Conservation (phyloP, 176 grass and related monocot genomes). For the Musa acuminata region DNA sequence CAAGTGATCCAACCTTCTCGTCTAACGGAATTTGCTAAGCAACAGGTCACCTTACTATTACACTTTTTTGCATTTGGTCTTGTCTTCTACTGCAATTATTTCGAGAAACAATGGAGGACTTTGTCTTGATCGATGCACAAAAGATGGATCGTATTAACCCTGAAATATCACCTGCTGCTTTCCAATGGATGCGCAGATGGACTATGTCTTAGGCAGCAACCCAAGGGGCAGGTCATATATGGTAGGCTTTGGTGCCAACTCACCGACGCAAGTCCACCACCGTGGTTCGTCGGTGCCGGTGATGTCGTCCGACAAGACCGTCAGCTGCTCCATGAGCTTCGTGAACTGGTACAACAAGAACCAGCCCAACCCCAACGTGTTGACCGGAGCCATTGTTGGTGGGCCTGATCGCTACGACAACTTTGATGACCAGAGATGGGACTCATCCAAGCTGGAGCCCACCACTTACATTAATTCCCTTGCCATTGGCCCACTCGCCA, state of each 20-base stretch:
- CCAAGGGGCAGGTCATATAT: constrained; percentile 65
- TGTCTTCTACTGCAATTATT: background rate
- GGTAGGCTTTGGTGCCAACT: constrained; percentile 56
- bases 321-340: constrained; percentile 82
- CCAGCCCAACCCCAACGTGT: constrained; percentile 60
- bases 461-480: constrained; percentile 92
- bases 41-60: constrained; percentile 27
- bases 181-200: constrained; percentile 33
- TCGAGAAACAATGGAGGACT: background rate
- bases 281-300: constrained; percentile 62
- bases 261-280: constrained; percentile 76
- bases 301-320: constrained; percentile 2
- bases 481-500: constrained; percentile 70
- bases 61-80: too few species aligned
- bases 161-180: too few species aligned
- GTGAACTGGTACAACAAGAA: constrained; percentile 47
- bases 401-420: constrained; percentile 55
- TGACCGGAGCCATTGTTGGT: constrained; percentile 84
- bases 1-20: constrained; percentile 29
- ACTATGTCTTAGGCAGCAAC: constrained; percentile 82
- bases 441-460: constrained; percentile 52
- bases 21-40: constrained; percentile 63
- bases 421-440: constrained; percentile 52
- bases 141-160: background rate
- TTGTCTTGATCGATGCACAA: background rate